Evolutionary conservation across 495 filamentous ascomycete genomes (phyloP).

Genomic region (Penicillium herquei): DNA sequence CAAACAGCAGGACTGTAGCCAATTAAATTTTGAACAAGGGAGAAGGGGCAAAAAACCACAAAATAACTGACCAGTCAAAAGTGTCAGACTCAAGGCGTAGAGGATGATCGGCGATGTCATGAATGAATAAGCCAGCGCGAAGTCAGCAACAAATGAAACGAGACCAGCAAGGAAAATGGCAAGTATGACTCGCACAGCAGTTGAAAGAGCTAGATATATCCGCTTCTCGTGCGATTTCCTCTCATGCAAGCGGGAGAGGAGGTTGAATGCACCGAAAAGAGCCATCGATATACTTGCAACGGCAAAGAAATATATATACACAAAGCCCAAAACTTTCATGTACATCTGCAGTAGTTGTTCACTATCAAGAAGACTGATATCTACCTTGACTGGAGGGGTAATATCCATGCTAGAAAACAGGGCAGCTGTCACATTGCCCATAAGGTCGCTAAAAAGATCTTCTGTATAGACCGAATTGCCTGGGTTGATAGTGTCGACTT

Average conservation of each 20-base stretch:
- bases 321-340: conserved; percentile 40
- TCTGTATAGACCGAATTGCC: conserved; percentile 19
- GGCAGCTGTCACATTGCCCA: conserved; percentile 43
- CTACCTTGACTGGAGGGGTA: conserved; percentile 27
- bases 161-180: conserved; percentile 30
- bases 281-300: conserved; percentile 37
- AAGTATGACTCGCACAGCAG: conserved; percentile 27
- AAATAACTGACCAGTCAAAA: conserved; percentile 35
- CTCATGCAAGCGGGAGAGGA: conserved; percentile 29
- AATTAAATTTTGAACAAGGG: conserved; percentile 12
- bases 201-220: conserved; percentile 24
- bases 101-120: conserved; percentile 45
- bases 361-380: conserved; percentile 29
- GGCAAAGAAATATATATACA: conserved; percentile 43
- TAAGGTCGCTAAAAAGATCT: conserved; percentile 30
- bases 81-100: conserved; percentile 38
- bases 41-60: too few species aligned
- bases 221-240: conserved; percentile 21
- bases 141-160: conserved; percentile 30
- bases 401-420: conserved; percentile 45
- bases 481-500: too few species aligned
- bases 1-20: conserved; percentile 34
- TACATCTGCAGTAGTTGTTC: conserved; percentile 37
- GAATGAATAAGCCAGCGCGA: conserved; percentile 36
- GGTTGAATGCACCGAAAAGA: conserved; percentile 33